Evolutionary conservation across 2,329 filamentous ascomycete species (phyloP), one percentile per base, ranked within the genome.

Genomic region (Xylaria sp.): DNA sequence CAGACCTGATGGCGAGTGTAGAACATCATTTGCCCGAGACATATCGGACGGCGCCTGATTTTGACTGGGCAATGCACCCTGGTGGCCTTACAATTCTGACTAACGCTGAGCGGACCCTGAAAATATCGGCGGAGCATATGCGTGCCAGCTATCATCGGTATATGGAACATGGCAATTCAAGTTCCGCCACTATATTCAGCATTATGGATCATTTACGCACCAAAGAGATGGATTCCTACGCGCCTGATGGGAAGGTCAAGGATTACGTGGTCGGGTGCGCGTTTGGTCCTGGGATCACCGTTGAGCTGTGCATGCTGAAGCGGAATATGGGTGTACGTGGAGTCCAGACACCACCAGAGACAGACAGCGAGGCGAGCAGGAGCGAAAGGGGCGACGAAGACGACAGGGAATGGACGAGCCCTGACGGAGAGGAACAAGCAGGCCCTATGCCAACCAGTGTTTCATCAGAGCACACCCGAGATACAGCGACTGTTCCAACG

Each of bases 61-160:
- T 91, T 72, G 91, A 93, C 81, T 93, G 91, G 91, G 91, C 90
- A 0, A 86, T 93, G 76, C 91, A 93, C 73, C 91, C 91, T 0
- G 91, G 91, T 4, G 91, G 91, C 20, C 84, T 88, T 0, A 89
- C 89, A 0, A 91, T 93, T 51, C 81, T 93, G 1, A 84, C 88
- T 0, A 89, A 89, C 0, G 88, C 90, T 0, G 87, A 92, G 77
- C 81, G 81, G 51, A 83, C 82, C 1, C 84, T 93, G 82, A 77
- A 80, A 6, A 85, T 92, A 56, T 84, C 83, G 0, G 80, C 89
- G 0, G 87, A 91, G 73, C 90, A 92, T 72, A 88, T 92, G 82
- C 84, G 89, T 57, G 90, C 90, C n/a, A 90, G 88, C 68, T 91
- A 91, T 75, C 87, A 91, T 70, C 87, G 89, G 20, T 93, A 93